phyloP scores from a whole-genome alignment of 2,329 filamentous ascomycete genomes.

The Cryphonectria japonica region DNA sequence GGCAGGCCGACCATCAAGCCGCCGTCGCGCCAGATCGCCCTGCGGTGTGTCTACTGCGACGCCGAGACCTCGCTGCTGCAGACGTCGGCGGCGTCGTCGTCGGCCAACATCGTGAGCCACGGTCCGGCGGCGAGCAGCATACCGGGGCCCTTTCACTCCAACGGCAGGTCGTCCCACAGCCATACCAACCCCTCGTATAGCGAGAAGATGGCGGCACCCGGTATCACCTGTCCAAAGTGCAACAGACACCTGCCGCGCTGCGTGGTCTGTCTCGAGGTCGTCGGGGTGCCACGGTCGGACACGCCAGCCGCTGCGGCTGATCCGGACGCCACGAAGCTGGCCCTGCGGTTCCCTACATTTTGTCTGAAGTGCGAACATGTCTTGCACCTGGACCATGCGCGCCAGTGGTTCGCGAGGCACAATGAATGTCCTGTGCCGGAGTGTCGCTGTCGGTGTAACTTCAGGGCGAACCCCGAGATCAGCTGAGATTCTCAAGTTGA shows the following conservation, averaged over 20 bases:
- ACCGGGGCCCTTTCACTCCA: constrained; percentile 29
- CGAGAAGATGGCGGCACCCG: constrained; percentile 58
- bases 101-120: constrained; percentile 17
- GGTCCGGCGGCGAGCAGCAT: constrained; percentile 20
- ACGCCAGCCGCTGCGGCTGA: constrained; percentile 57
- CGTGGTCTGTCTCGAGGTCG: constrained; percentile 68
- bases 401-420: constrained; percentile 68
- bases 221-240: constrained; percentile 69
- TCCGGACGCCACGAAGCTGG: constrained; percentile 46
- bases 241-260: constrained; percentile 69
- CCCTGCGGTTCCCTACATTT: constrained; percentile 68
- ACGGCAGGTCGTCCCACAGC: constrained; percentile 36
- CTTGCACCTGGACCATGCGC: constrained; percentile 67
- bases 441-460: constrained; percentile 68
- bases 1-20: constrained; percentile 67
- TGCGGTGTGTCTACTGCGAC: constrained; percentile 79
- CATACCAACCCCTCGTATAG: constrained; percentile 58
- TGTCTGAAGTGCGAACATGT: constrained; percentile 71
- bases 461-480: constrained; percentile 62
- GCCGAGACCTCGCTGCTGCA: constrained; percentile 50
- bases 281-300: constrained; percentile 66
- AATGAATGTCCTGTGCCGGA: constrained; percentile 70
- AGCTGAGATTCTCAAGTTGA: constrained; percentile 38
- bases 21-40: constrained; percentile 69
- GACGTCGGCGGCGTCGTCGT: constrained; percentile 32